Conservation (phyloP, 2,329 filamentous ascomycete genomes). For the Colletotrichum lupini region DNA sequence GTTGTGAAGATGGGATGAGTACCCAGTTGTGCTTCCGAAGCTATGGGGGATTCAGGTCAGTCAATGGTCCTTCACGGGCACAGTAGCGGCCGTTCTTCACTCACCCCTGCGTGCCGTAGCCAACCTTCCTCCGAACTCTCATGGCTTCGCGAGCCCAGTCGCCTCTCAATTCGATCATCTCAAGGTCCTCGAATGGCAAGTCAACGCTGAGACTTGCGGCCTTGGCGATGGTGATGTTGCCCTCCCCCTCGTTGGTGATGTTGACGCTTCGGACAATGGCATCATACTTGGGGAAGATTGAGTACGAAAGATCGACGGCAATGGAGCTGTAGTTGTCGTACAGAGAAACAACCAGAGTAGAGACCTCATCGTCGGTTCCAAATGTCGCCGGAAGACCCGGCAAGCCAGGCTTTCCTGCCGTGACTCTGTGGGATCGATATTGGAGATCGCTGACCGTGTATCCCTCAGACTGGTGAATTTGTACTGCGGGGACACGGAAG, state of each 20-base stretch:
- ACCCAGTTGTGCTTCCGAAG: conserved; percentile 70
- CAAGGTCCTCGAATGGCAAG: conserved; percentile 67
- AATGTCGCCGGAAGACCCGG: conserved; percentile 70
- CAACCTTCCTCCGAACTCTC: conserved; percentile 63
- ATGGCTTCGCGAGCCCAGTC: conserved; percentile 72
- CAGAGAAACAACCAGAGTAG: conserved; percentile 67
- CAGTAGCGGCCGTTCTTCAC: conserved; percentile 19
- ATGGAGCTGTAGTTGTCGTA: conserved; percentile 69
- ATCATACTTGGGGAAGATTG: conserved; percentile 70
- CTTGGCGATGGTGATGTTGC: conserved; percentile 64
- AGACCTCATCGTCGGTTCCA: conserved; percentile 64
- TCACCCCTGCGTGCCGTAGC: conserved; percentile 66
- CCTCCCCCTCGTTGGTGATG: conserved; percentile 68
- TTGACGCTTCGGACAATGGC: conserved; percentile 71
- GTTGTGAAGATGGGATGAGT: conserved; percentile 73
- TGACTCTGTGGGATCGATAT: conserved; percentile 67
- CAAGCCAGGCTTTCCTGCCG: conserved; percentile 66
- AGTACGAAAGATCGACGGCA: conserved; percentile 70
- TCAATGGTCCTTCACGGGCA: not conserved
- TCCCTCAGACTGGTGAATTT: conserved; percentile 68
- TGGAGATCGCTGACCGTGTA: conserved; percentile 68
- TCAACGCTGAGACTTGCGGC: conserved; percentile 72
- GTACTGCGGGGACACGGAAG: conserved; percentile 70
- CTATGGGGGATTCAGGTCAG: conserved; percentile 44
- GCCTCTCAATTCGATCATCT: conserved; percentile 71